Conservation (phyloP, 2,329 filamentous ascomycete genomes). For the Xylaria sp. region DNA sequence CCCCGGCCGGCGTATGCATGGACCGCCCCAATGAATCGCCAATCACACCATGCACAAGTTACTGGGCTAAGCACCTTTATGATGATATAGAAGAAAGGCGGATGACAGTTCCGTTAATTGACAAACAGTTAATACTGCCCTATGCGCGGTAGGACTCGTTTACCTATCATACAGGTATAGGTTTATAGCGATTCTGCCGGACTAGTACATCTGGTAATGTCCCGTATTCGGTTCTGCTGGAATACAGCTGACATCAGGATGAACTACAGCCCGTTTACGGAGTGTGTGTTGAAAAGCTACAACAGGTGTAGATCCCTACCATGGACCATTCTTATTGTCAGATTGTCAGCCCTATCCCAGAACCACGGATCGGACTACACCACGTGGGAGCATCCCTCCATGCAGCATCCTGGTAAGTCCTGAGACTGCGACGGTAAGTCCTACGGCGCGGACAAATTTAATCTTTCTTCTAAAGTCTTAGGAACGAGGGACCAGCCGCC, state of each 20-base stretch:
- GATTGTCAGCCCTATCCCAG: conserved; percentile 32
- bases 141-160: neutral
- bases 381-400: conserved; percentile 16
- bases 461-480: conserved; percentile 3
- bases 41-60: neutral
- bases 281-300: neutral
- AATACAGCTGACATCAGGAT: neutral
- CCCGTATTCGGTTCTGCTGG: neutral
- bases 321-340: neutral
- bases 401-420: conserved; percentile 1
- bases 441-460: conserved; percentile 20
- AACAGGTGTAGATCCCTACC: neutral
- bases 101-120: neutral
- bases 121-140: neutral
- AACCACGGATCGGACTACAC: conserved; percentile 19
- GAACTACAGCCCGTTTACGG: neutral
- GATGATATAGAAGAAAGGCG: neutral
- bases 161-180: neutral
- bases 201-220: conserved; percentile 10
- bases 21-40: conserved; percentile 5
- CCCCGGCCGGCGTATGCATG: neutral
- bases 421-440: conserved; percentile 23
- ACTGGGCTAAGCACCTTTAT: neutral
- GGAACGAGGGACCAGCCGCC: neutral
- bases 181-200: neutral